Evolutionary conservation across 2,329 filamentous ascomycete genomes (phyloP).

Genomic region (Chrysosporium keratinophilum): DNA sequence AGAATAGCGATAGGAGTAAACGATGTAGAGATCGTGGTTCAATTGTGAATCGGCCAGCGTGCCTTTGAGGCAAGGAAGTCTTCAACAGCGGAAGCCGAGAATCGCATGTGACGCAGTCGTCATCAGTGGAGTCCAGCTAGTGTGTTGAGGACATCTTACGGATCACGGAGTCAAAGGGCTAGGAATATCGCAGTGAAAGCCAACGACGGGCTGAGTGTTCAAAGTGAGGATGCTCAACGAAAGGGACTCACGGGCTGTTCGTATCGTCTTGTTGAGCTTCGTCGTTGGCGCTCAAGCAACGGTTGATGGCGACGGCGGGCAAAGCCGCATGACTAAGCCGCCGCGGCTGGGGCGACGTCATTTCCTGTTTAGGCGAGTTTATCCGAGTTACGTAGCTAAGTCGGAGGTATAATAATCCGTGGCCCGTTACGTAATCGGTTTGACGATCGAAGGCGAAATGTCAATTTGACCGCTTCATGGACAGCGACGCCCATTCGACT

Average conservation of each 20-base stretch:
- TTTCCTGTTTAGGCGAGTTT: background rate
- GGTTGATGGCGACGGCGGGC: too few species aligned
- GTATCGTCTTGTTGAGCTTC: background rate
- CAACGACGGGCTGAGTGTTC: background rate
- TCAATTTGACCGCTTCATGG: background rate
- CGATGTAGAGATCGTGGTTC: background rate
- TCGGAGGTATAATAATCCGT: background rate
- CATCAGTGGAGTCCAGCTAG: too few species aligned
- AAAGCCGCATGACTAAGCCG: background rate
- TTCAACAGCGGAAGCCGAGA: background rate
- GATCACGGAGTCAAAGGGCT: background rate
- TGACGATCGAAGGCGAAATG: background rate
- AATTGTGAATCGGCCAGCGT: background rate
- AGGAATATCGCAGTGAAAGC: background rate
- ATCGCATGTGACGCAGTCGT: background rate
- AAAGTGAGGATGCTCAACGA: slow-evolving; percentile 6
- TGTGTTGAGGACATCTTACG: too few species aligned
- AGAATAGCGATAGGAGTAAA: background rate
- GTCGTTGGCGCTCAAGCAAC: background rate
- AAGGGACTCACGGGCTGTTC: slow-evolving; percentile 3
- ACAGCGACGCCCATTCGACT: background rate
- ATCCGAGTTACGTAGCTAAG: too few species aligned
- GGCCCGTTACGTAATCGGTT: background rate
- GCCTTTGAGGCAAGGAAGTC: background rate
- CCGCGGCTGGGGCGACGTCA: background rate